phyloP scores from a whole-genome alignment of 179 eudicot species.

The Patellifolia procumbens region DNA sequence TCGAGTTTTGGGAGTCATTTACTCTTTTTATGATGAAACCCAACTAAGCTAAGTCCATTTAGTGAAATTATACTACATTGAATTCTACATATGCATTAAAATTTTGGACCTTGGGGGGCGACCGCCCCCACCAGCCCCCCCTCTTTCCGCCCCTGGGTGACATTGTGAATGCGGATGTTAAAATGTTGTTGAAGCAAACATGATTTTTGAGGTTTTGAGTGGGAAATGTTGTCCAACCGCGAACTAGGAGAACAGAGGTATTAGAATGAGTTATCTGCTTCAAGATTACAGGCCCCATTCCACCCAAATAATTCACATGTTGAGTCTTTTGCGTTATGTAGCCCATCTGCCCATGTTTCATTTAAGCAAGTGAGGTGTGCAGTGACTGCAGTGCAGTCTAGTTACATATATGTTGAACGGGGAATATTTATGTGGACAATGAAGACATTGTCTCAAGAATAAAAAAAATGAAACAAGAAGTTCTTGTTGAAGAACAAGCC shows the following conservation, averaged over 20 bases:
- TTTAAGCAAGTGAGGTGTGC: too few species aligned
- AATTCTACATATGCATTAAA: too few species aligned
- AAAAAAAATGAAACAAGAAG: not conserved
- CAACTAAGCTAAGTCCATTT: too few species aligned
- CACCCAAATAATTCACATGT: not conserved
- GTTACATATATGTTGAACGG: constrained; percentile 8
- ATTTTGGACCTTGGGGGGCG: too few species aligned
- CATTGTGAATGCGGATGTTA: not conserved
- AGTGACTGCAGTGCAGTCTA: too few species aligned
- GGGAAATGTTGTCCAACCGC: not conserved
- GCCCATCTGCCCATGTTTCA: too few species aligned
- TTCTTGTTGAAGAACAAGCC: not conserved
- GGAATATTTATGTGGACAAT: not conserved
- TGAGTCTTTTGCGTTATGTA: not conserved
- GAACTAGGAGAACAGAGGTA: not conserved
- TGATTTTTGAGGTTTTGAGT: not conserved
- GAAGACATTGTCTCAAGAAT: not conserved
- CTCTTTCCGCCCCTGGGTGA: too few species aligned
- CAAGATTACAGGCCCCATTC: not conserved
- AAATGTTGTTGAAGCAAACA: not conserved
- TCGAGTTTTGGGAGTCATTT: too few species aligned
- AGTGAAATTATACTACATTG: too few species aligned
- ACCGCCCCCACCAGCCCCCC: too few species aligned
- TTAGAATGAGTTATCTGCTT: not conserved
- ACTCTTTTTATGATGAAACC: too few species aligned